Percentiles rank a stretch among this genome's conserved stretches.
phyloP scores from a whole-genome alignment of 805 yeast genomes.

The Saccharomycopsis vini region DNA sequence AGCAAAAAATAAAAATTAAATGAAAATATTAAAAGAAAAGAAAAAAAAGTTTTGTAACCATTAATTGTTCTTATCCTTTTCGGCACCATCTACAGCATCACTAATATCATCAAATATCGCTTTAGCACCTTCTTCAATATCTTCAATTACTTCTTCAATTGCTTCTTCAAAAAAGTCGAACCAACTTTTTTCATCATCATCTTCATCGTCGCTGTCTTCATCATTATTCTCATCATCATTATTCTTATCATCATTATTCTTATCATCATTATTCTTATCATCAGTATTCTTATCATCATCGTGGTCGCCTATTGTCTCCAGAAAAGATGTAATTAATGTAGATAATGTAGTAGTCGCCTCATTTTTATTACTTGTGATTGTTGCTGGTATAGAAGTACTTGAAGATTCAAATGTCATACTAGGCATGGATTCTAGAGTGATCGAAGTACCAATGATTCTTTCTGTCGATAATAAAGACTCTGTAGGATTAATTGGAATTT shows the following conservation, averaged over 20 bases:
- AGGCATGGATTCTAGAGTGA: conserved; percentile 6
- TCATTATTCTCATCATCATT: too few species aligned
- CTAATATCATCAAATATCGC: conserved; percentile 7
- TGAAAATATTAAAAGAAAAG: too few species aligned
- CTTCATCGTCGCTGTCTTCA: not conserved
- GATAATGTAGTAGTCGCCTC: not conserved
- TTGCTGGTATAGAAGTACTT: too few species aligned
- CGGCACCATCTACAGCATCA: conserved; percentile 18
- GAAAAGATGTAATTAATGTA: not conserved
- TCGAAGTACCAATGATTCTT: conserved; percentile 2
- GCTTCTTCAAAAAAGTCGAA: conserved; percentile 2
- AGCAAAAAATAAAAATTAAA: too few species aligned
- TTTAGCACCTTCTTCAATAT: conserved; percentile 22
- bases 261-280: too few species aligned
- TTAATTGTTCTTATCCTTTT: not conserved
- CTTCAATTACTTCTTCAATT: conserved; percentile 17
- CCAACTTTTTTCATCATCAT: conserved; percentile 3
- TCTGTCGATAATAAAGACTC: conserved; percentile 3
- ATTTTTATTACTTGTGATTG: too few species aligned
- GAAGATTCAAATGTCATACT: conserved; percentile 10
- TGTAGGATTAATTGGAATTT: conserved; percentile 5
- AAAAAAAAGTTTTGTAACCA: too few species aligned
- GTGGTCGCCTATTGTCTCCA: not conserved
- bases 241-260: too few species aligned
- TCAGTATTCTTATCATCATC: too few species aligned